phyloP scores from a whole-genome alignment of 805 yeast species.

The Yarrowia keelungensis region DNA sequence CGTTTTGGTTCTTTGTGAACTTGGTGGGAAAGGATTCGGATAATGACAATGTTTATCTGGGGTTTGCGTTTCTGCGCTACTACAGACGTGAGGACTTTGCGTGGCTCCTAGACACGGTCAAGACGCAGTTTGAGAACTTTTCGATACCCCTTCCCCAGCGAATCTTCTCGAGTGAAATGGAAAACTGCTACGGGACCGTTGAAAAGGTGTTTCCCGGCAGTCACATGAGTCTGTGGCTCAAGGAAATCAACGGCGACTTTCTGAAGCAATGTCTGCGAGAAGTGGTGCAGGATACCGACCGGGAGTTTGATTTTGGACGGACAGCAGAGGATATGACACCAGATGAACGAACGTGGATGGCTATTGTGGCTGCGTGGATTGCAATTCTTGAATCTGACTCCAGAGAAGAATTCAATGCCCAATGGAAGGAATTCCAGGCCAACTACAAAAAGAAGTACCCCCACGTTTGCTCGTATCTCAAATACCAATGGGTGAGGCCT shows the following conservation, averaged over 20 bases:
- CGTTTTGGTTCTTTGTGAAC: background rate
- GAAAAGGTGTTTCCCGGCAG: background rate
- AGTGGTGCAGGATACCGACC: background rate
- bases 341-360: background rate
- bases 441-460: background rate
- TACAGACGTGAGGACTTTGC: background rate
- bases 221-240: background rate
- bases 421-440: background rate
- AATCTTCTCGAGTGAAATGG: background rate
- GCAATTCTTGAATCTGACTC: background rate
- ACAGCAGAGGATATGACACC: background rate
- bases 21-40: background rate
- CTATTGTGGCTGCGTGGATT: background rate
- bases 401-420: background rate
- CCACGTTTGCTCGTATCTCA: background rate
- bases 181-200: constrained; percentile 3
- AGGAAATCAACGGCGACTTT: background rate
- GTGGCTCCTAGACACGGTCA: background rate
- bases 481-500: constrained; percentile 5
- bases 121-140: background rate
- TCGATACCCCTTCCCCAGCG: background rate
- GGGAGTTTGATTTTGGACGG: background rate
- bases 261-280: background rate
- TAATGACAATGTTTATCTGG: background rate
- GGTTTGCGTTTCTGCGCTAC: background rate